phyloP scores from a whole-genome alignment of 768 basidiomycete genomes.

The Russula vinacea region DNA sequence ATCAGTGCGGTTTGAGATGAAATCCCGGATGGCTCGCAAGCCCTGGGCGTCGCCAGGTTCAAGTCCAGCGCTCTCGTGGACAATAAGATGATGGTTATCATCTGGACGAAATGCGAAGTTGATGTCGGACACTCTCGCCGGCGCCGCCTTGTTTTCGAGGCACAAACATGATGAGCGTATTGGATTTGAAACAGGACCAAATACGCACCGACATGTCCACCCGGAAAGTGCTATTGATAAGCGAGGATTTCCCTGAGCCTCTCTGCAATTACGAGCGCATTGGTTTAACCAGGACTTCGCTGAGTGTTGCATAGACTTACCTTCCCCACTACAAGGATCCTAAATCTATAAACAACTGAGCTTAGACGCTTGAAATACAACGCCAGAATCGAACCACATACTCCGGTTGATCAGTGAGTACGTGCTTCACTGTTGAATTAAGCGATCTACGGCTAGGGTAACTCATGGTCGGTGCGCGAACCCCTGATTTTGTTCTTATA shows the following conservation, averaged over 20 bases:
- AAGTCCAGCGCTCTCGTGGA: conserved; percentile 14
- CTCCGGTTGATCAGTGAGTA: not conserved
- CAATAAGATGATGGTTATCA: conserved; percentile 10
- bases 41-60: not conserved
- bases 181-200: not conserved
- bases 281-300: not conserved
- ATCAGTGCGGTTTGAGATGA: conserved; percentile 4
- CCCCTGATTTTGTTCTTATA: not conserved
- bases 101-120: not conserved
- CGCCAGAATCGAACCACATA: not conserved
- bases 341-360: conserved; percentile 11
- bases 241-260: conserved; percentile 17
- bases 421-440: not conserved
- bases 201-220: conserved; percentile 6
- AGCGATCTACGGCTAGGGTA: not conserved
- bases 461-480: not conserved
- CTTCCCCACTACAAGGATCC: conserved; percentile 14
- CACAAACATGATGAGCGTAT: not conserved
- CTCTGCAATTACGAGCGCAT: not conserved
- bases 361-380: not conserved
- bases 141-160: not conserved
- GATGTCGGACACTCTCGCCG: not conserved
- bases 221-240: conserved; percentile 10
- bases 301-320: not conserved
- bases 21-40: conserved; percentile 9